A percentile compares a stretch with the other conserved stretches of the same genome.
These are phyloP conservation scores for Coemansia sp. DNA, from an alignment of 192 early-diverging fungal species.

Conservation along the genomic window DNA sequence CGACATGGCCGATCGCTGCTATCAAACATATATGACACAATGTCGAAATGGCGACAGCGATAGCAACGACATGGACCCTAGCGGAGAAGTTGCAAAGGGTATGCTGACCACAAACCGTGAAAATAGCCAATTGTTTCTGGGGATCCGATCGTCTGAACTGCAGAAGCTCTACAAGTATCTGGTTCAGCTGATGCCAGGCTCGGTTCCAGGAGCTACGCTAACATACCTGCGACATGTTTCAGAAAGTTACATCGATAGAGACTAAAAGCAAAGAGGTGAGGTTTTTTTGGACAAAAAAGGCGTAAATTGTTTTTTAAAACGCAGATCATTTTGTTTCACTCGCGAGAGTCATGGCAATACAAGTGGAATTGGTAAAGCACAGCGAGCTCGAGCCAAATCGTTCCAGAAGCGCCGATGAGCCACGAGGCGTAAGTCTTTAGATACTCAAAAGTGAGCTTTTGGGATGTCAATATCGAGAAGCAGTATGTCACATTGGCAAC, in stretches of 20 bases:
- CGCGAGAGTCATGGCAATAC: slow-evolving; percentile 32
- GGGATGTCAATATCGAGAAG: slow-evolving; percentile 69
- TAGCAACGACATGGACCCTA: neutral
- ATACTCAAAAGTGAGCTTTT: slow-evolving; percentile 62
- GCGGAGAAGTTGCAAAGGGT: slow-evolving; percentile 9
- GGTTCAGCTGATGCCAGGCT: slow-evolving; percentile 13
- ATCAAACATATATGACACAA: slow-evolving; percentile 9
- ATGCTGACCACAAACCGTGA: slow-evolving; percentile 18
- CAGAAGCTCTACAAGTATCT: slow-evolving; percentile 29
- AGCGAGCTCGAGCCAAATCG: slow-evolving; percentile 72
- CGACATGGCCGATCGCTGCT: slow-evolving; percentile 19
- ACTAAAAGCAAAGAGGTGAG: neutral
- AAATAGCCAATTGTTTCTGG: slow-evolving; percentile 21
- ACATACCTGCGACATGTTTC: neutral
- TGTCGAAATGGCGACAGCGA: neutral
- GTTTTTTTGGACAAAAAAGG: too few species aligned
- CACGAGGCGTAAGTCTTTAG: slow-evolving; percentile 68
- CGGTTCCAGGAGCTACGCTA: neutral
- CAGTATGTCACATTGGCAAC: slow-evolving; percentile 67
- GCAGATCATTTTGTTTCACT: neutral
- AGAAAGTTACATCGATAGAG: slow-evolving; percentile 5
- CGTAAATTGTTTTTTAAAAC: too few species aligned
- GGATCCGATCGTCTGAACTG: slow-evolving; percentile 34
- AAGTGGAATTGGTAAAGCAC: slow-evolving; percentile 71
- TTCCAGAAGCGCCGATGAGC: slow-evolving; percentile 72